A percentile compares a stretch with the other conserved stretches of the same genome.
These are phyloP conservation scores for Cystobasidium tubakii DNA, from an alignment of 768 basidiomycete species.

Conservation along the genomic window DNA sequence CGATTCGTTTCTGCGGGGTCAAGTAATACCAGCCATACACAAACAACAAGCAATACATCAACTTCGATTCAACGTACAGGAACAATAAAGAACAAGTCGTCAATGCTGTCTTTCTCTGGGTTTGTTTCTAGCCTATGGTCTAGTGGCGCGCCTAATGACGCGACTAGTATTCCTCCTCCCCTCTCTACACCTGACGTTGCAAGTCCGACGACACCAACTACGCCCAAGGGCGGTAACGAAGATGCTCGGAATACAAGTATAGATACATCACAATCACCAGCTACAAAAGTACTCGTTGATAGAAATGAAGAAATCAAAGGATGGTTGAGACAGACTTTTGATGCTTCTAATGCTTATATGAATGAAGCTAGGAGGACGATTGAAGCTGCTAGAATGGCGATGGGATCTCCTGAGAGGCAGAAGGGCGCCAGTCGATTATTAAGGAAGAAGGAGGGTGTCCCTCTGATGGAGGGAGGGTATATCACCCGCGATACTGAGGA, in stretches of 20 bases:
- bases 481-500: too few species aligned
- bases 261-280: too few species aligned
- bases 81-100: background rate
- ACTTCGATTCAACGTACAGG: background rate
- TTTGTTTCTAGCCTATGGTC: constrained; percentile 1
- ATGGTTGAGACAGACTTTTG: constrained; percentile 12
- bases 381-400: constrained; percentile 10
- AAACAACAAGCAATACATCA: background rate
- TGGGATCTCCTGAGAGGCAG: background rate
- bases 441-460: too few species aligned
- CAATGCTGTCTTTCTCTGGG: background rate
- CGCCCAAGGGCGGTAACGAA: too few species aligned
- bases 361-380: background rate
- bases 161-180: background rate
- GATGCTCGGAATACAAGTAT: too few species aligned
- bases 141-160: background rate
- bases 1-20: background rate
- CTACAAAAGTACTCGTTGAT: background rate
- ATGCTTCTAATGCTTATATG: constrained; percentile 13
- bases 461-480: too few species aligned
- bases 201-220: too few species aligned
- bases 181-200: too few species aligned
- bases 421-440: background rate
- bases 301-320: constrained; percentile 18
- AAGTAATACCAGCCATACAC: background rate